Percentiles rank a stretch among this genome's conserved stretches.
phyloP scores from a whole-genome alignment of 805 yeast genomes.

The Lipomyces orientalis region DNA sequence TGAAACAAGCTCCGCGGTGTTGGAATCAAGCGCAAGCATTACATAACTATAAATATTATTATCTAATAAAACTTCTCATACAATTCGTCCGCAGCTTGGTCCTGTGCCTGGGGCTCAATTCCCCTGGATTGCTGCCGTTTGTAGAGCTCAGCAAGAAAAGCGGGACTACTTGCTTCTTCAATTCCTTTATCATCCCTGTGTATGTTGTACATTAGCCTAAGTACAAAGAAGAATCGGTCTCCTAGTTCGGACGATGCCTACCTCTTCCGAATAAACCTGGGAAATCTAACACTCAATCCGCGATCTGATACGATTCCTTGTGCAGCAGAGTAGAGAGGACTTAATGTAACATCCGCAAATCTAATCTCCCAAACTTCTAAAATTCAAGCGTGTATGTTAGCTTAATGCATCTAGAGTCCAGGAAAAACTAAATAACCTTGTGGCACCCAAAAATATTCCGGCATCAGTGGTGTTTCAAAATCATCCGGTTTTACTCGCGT shows the following conservation, averaged over 20 bases:
- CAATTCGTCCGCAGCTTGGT: not conserved
- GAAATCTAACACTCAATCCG: conserved; percentile 40
- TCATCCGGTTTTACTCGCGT: conserved; percentile 16
- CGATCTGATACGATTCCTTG: conserved; percentile 28
- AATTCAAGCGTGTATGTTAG: not conserved
- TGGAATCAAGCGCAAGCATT: too few relatives aligned
- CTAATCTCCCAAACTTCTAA: conserved; percentile 40
- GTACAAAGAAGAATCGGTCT: not conserved
- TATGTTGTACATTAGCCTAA: not conserved
- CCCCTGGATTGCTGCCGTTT: conserved; percentile 21
- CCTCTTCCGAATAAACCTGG: conserved; percentile 38
- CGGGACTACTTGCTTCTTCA: conserved; percentile 39
- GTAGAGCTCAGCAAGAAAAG: conserved; percentile 35
- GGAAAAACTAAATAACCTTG: conserved; percentile 21
- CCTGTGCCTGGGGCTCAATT: not conserved
- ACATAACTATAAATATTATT: not conserved
- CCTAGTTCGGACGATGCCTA: not conserved
- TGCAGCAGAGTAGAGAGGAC: conserved; percentile 39
- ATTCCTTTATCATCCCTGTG: conserved; percentile 35
- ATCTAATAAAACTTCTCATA: conserved; percentile 1
- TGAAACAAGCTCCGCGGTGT: too few relatives aligned
- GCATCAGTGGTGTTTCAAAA: conserved; percentile 36
- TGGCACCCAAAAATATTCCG: conserved; percentile 38
- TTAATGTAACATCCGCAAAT: conserved; percentile 39
- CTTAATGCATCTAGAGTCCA: conserved; percentile 1